Conservation (phyloP, 2,329 filamentous ascomycete species). For the Aspergillus aculeatus region DNA sequence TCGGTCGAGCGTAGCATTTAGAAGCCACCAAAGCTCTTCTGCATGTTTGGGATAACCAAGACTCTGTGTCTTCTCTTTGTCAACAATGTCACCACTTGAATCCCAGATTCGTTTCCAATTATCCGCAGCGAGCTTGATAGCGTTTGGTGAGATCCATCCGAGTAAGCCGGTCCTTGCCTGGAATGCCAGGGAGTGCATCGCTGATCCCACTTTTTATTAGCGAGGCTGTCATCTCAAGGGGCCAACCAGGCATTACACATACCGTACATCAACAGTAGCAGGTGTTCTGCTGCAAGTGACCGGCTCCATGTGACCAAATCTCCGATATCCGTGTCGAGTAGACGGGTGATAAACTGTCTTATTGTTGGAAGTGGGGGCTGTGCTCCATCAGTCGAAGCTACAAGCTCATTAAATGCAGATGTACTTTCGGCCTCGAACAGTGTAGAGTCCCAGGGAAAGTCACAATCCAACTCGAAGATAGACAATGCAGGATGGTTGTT, state of each 20-base stretch:
- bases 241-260: not conserved
- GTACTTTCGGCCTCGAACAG: conserved; percentile 32
- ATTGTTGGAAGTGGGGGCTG: conserved; percentile 23
- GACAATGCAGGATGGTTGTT: conserved; percentile 32
- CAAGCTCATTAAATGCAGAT: conserved; percentile 23
- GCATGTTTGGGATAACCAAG: conserved; percentile 34
- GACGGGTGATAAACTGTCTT: conserved; percentile 22
- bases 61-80: conserved; percentile 24
- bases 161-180: conserved; percentile 27
- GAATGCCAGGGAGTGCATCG: conserved; percentile 32
- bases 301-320: conserved; percentile 22
- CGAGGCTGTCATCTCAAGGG: not conserved
- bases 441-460: conserved; percentile 31
- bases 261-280: conserved; percentile 34
- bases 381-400: conserved; percentile 6
- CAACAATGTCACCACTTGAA: conserved; percentile 9
- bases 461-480: conserved; percentile 32
- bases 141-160: conserved; percentile 25
- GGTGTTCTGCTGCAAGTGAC: conserved; percentile 30
- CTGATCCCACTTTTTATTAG: conserved; percentile 9
- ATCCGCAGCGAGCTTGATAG: conserved; percentile 25
- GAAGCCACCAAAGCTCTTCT: conserved; percentile 32
- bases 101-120: conserved; percentile 34
- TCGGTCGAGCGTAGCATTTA: conserved; percentile 28
- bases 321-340: conserved; percentile 22